phyloP scores from a whole-genome alignment of 139 green algal species.

The Chlorella sp. region DNA sequence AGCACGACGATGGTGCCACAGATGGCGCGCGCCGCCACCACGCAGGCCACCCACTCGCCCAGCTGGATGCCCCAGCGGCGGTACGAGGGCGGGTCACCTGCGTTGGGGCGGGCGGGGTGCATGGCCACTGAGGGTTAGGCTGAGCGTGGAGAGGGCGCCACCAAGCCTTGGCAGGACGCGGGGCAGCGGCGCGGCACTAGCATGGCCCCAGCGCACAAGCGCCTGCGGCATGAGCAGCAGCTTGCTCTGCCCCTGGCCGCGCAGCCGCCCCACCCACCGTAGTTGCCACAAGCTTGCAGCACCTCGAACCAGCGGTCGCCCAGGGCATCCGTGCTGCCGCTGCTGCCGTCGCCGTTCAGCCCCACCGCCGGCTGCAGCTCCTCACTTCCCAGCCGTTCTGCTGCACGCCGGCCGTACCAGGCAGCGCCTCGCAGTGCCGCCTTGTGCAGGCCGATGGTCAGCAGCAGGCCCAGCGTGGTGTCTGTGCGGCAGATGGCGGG shows the following conservation, averaged over 20 bases:
- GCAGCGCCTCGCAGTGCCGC: slow-evolving; percentile 22
- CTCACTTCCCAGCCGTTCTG: background rate
- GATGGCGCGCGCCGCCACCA: slow-evolving; percentile 39
- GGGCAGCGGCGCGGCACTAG: too few relatives aligned
- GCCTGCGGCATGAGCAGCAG: too few relatives aligned
- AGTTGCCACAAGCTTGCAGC: slow-evolving; percentile 61
- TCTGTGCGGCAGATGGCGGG: background rate
- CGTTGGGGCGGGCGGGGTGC: too few relatives aligned
- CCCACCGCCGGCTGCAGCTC: background rate
- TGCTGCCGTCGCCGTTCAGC: background rate
- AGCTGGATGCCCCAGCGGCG: slow-evolving; percentile 57
- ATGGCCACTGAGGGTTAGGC: too few relatives aligned
- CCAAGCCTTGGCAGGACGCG: too few relatives aligned
- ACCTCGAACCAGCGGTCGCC: slow-evolving; percentile 7
- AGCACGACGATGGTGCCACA: slow-evolving; percentile 48
- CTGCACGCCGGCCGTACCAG: background rate
- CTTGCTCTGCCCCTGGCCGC: too few relatives aligned
- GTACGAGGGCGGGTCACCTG: slow-evolving; percentile 51
- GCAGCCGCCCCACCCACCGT: slow-evolving; percentile 37
- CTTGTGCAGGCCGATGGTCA: slow-evolving; percentile 62
- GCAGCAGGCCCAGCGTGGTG: slow-evolving; percentile 53
- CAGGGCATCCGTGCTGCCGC: too few relatives aligned
- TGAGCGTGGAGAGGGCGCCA: too few relatives aligned
- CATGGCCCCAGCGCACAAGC: too few relatives aligned
- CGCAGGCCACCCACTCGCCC: slow-evolving; percentile 58